Base-by-base conservation (phyloP, 1,284 basidiomycete genomes). In the Stygiomarasmius scandens region DNA sequence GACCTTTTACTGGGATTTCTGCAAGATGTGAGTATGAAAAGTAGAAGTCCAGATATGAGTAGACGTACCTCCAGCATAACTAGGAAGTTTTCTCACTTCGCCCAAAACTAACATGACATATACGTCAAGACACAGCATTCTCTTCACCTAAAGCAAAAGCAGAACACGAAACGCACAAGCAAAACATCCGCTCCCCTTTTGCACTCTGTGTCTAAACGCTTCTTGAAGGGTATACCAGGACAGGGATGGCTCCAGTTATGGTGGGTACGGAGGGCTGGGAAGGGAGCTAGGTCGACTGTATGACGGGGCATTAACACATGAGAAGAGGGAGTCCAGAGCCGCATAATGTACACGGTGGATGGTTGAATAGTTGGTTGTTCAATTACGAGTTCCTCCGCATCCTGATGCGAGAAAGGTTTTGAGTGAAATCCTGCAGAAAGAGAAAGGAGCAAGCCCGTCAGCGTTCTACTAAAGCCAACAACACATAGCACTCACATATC, bases 341-440 rank as follows among this genome's bases (percentile, higher is more conserved):
- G 71, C 94, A 96, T 11, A 96, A 71, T 57, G 95, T 93, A 77
- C 87, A 95, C 32, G 94, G 76, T 1, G 94, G 93, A 46, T 93
- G 90, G 63, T 83, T 85, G 71, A 95, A 95, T 9, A 89, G 88
- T n/a, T 2, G 92, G 76, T 66, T 92, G 87, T 65, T 85, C 84
- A 62, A 89, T 89, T 3, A 65, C 69, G 43, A 89, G 73, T 74
- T 8, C 75, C 71, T 43, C 73, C 71, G 58, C 82, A 80, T 9
- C 75, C 78, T 1, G 67, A 66, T 1, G 72, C 67, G 44, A 89
- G 61, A 66, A 89, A 89, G 5, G 71, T 67, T 3, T 81, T 75
- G 12, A 86, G 64, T 1, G 77, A 72, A 1, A 67, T 62, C 57
- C 83, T 86, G 46, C 11, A 36, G 8, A 20, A 16, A 19, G n/a